Percentiles rank a stretch among this genome's conserved stretches.
Evolutionary conservation across 768 basidiomycete species (phyloP).

Genomic region (Kwoniella dejecticola): DNA sequence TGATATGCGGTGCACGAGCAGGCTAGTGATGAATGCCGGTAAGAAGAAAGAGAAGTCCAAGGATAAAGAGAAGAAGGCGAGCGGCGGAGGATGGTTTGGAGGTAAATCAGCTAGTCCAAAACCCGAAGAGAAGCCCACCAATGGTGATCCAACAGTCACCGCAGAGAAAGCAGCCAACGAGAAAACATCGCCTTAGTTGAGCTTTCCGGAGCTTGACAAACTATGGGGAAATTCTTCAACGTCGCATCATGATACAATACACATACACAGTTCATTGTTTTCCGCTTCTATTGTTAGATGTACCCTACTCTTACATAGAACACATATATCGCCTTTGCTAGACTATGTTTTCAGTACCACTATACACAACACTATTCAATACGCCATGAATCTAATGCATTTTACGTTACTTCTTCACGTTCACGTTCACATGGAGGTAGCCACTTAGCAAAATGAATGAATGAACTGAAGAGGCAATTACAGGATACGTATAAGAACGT

Average conservation of each 20-base stretch:
- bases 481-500: no score
- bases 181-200: constrained; percentile 2
- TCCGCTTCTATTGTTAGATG: neutral
- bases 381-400: neutral
- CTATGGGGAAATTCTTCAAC: no score
- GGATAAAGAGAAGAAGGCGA: constrained; percentile 43
- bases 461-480: no score
- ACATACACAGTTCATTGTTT: no score
- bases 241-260: no score
- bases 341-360: no score
- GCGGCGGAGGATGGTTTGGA: constrained; percentile 33
- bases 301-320: neutral
- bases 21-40: constrained; percentile 53
- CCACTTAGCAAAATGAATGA: no score
- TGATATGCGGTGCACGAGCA: constrained; percentile 4
- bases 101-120: constrained; percentile 12
- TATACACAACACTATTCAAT: no score
- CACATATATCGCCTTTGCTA: no score
- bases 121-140: constrained; percentile 9
- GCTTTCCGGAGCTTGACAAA: no score
- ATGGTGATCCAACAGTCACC: neutral
- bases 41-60: constrained; percentile 55
- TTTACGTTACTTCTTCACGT: neutral
- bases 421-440: no score
- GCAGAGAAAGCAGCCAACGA: neutral